These are phyloP conservation scores for Corymbia calophylla DNA, from an alignment of 441 rosid genomes.

Conservation along the genomic window DNA sequence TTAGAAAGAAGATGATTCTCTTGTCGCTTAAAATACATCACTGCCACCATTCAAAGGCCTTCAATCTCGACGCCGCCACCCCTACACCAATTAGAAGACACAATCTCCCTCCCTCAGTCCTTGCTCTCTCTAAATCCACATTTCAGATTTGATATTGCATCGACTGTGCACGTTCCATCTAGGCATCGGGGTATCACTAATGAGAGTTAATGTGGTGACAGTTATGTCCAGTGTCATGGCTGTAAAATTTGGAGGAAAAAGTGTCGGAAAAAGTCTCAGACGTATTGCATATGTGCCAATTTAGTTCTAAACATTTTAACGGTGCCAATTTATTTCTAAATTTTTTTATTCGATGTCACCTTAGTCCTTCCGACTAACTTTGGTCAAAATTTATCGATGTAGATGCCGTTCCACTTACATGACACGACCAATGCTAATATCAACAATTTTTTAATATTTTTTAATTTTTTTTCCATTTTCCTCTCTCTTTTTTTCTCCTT, in stretches of 20 bases:
- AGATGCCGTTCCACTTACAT: too few relatives aligned
- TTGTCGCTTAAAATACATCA: not conserved
- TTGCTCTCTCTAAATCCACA: not conserved
- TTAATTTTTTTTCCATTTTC: too few relatives aligned
- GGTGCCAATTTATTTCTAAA: too few relatives aligned
- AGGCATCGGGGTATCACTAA: not conserved
- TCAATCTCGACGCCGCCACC: not conserved
- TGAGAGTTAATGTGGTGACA: not conserved
- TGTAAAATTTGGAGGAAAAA: not conserved
- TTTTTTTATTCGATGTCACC: too few relatives aligned
- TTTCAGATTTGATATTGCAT: not conserved
- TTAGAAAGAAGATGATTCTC: not conserved
- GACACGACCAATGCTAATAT: too few relatives aligned
- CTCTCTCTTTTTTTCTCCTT: too few relatives aligned
- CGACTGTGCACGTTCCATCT: rapidly evolving
- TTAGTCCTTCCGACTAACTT: too few relatives aligned
- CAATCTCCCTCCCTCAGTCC: not conserved
- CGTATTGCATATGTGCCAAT: too few relatives aligned
- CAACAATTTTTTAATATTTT: too few relatives aligned
- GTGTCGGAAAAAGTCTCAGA: too few relatives aligned
- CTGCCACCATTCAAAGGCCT: not conserved
- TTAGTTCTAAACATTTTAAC: too few relatives aligned
- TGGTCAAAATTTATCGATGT: too few relatives aligned
- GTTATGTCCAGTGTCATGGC: rapidly evolving
- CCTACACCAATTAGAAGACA: not conserved